Evolutionary conservation across 805 yeast species (phyloP).

Genomic region (Lachancea mirantina): DNA sequence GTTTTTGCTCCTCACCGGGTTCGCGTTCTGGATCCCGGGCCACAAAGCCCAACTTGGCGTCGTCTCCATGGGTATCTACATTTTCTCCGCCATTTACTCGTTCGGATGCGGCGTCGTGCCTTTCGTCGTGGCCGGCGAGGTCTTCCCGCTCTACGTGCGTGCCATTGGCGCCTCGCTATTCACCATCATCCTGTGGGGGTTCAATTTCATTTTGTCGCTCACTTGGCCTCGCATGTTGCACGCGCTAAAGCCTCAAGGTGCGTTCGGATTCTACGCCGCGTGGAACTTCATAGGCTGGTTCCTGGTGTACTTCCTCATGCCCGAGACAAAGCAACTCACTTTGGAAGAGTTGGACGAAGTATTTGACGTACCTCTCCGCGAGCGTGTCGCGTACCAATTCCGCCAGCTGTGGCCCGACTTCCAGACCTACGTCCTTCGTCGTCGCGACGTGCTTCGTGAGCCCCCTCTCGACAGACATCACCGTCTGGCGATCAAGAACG

Average conservation of each 20-base stretch:
- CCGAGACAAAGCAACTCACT: slow-evolving; percentile 60
- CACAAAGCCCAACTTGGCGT: slow-evolving; percentile 55
- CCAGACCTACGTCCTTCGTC: slow-evolving; percentile 42
- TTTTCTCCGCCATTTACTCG: slow-evolving; percentile 67
- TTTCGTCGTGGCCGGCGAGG: slow-evolving; percentile 82
- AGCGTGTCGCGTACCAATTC: slow-evolving; percentile 47
- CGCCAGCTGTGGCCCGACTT: slow-evolving; percentile 36
- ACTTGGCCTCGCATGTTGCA: slow-evolving; percentile 70
- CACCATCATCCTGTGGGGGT: slow-evolving; percentile 69
- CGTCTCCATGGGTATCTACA: slow-evolving; percentile 64
- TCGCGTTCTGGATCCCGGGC: slow-evolving; percentile 62
- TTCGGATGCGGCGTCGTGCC: slow-evolving; percentile 89
- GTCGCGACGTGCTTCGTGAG: slow-evolving; percentile 39
- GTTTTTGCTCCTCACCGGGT: slow-evolving; percentile 55
- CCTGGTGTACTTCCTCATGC: slow-evolving; percentile 61
- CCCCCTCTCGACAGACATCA: slow-evolving; percentile 53
- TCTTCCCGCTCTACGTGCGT: slow-evolving; percentile 70
- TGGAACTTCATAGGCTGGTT: slow-evolving; percentile 71
- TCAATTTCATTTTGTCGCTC: slow-evolving; percentile 60
- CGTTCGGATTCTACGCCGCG: slow-evolving; percentile 83
- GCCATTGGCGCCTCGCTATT: slow-evolving; percentile 78
- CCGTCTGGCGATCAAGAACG: slow-evolving; percentile 52
- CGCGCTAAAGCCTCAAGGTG: slow-evolving; percentile 73
- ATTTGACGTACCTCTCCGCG: slow-evolving; percentile 49
- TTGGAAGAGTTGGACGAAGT: slow-evolving; percentile 69